Evolutionary conservation across 441 rosid species (phyloP), one percentile per base, ranked within the genome.

Genomic region (Gossypium aridum): DNA sequence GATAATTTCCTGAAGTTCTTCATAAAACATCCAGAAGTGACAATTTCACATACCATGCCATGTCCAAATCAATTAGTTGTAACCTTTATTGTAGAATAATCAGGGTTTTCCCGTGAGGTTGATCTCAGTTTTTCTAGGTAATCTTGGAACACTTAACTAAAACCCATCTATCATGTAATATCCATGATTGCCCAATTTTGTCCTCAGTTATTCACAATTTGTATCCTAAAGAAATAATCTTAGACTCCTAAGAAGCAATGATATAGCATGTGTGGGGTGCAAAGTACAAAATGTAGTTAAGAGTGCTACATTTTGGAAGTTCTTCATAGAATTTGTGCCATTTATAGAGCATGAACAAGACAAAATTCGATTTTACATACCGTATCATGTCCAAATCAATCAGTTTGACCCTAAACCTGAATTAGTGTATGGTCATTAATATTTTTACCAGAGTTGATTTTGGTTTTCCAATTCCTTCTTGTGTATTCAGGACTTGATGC

Each of bases 401-500:
- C 70, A 20, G 34, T 22, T 45, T 22, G 22, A 67, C 26, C 26
- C 26, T 25, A 25, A 25, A 25, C 26, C 26, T 25, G 26, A 25
- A 25, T 25, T 25, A 25, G 26, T 25, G 26, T 25, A 25, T 25
- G 26, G 26, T 25, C 26, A 25, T 25, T 25, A 25, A 25, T 25
- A 25, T 25, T 25, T 25, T 25, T 25, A 25, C 26, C 26, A 2
- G 26, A 25, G 26, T 25, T 25, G 26, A 25, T 25, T 25, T 25
- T 25, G 26, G 26, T 25, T 25, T 25, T 25, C 26, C 26, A 25
- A 76, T 76, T 22, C 7, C 62, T 26, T 64, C 1, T 76, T 70
- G 77, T 83, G 70, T 78, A 71, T 81, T 54, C 90, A 95, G 98
- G 98, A 74, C 96, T 95, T 78, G 99, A 95, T 75, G 97, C 99